Conservation (phyloP, 2,329 filamentous ascomycete species). For the Colletotrichum eleusines region DNA sequence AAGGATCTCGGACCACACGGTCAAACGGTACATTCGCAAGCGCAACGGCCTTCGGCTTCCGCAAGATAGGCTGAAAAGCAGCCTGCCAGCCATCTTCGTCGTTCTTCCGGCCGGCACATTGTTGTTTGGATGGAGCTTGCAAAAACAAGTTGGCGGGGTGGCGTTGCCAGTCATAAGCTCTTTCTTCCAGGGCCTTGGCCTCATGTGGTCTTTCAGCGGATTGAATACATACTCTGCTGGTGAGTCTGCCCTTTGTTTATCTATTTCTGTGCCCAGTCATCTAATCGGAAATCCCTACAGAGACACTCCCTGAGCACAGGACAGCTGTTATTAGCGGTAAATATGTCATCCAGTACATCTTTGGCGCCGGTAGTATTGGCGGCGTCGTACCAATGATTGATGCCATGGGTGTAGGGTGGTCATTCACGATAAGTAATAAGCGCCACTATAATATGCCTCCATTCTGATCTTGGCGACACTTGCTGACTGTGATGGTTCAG, state of each 20-base stretch:
- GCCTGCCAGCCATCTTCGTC: constrained; percentile 69
- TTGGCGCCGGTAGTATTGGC: constrained; percentile 59
- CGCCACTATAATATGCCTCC: fast-evolving
- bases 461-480: not conserved
- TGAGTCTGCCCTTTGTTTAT: constrained; percentile 38
- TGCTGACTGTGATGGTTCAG: not conserved
- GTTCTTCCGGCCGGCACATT: constrained; percentile 74
- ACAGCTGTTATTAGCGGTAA: constrained; percentile 43
- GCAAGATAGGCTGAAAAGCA: constrained; percentile 75
- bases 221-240: constrained; percentile 56
- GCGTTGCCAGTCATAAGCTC: constrained; percentile 50
- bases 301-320: constrained; percentile 39
- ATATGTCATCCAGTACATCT: constrained; percentile 43
- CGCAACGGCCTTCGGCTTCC: constrained; percentile 69
- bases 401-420: constrained; percentile 63
- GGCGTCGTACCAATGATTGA: constrained; percentile 65
- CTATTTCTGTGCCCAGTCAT: not conserved
- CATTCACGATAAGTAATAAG: constrained; percentile 57
- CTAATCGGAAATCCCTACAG: not conserved
- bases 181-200: constrained; percentile 50
- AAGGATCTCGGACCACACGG: constrained; percentile 74
- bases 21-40: constrained; percentile 69
- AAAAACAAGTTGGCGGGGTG: constrained; percentile 50
- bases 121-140: constrained; percentile 73
- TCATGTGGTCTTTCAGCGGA: constrained; percentile 54